phyloP scores from a whole-genome alignment of 2,329 filamentous ascomycete genomes.

The Rutstroemia sp. region DNA sequence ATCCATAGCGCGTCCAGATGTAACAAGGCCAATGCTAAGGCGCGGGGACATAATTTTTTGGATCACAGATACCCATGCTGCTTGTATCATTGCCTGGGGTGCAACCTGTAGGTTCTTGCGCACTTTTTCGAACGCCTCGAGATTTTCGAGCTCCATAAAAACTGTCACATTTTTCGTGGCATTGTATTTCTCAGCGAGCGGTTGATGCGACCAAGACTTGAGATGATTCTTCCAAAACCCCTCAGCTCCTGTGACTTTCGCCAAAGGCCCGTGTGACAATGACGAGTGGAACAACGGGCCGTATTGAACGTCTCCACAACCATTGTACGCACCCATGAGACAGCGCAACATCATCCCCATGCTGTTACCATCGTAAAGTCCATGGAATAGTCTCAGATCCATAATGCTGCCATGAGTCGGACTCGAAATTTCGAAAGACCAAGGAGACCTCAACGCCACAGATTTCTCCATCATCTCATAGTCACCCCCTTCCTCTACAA shows the following conservation, averaged over 20 bases:
- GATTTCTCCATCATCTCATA: slow-evolving; percentile 20
- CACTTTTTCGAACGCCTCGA: slow-evolving; percentile 41
- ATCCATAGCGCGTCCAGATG: slow-evolving; percentile 70
- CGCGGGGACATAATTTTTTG: slow-evolving; percentile 39
- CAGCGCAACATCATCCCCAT: slow-evolving; percentile 58
- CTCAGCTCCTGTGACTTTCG: slow-evolving; percentile 37
- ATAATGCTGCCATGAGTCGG: slow-evolving; percentile 32
- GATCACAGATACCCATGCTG: slow-evolving; percentile 62
- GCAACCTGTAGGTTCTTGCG: slow-evolving; percentile 61
- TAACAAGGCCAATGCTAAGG: slow-evolving; percentile 58
- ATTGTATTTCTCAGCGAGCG: slow-evolving; percentile 8
- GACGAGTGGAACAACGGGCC: slow-evolving; percentile 57
- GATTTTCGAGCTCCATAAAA: slow-evolving; percentile 28
- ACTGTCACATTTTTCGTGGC: slow-evolving; percentile 17
- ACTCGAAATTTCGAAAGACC: slow-evolving; percentile 12
- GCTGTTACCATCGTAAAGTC: slow-evolving; percentile 78
- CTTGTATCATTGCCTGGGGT: slow-evolving; percentile 71
- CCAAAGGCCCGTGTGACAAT: slow-evolving; percentile 62
- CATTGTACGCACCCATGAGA: slow-evolving; percentile 46
- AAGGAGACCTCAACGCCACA: slow-evolving; percentile 22
- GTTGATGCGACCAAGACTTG: slow-evolving; percentile 15
- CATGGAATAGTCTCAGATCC: slow-evolving; percentile 71
- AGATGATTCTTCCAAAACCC: slow-evolving; percentile 55
- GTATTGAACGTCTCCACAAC: slow-evolving; percentile 19
- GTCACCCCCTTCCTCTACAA: slow-evolving; percentile 32